These are phyloP conservation scores for Blastomyces parvus DNA, from an alignment of 2,329 filamentous ascomycete species.

Conservation along the genomic window DNA sequence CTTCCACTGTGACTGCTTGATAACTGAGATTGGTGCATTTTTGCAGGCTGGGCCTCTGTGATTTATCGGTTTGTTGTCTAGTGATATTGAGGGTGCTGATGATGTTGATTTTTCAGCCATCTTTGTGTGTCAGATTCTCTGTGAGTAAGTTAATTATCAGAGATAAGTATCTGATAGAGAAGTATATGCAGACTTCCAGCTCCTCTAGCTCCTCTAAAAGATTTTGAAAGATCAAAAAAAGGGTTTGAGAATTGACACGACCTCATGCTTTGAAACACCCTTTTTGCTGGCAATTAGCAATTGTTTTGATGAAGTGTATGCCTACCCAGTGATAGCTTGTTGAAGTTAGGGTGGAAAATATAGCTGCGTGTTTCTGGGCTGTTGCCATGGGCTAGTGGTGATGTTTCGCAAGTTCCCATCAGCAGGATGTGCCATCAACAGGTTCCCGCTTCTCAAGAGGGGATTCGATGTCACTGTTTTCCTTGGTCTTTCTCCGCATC, in stretches of 20 bases:
- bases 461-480: neutral
- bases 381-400: neutral
- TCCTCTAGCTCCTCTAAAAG: neutral
- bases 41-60: neutral
- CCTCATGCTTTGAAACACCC: too few relatives aligned
- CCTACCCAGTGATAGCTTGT: neutral
- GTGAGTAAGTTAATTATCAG: neutral
- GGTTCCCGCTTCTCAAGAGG: too few relatives aligned
- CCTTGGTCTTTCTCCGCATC: neutral
- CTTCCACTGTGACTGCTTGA: neutral
- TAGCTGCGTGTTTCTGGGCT: neutral
- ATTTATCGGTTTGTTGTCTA: neutral
- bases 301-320: neutral
- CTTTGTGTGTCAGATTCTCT: neutral
- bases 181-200: neutral
- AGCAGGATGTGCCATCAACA: neutral
- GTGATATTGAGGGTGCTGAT: neutral
- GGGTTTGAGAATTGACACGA: neutral
- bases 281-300: neutral
- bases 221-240: neutral
- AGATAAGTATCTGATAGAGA: neutral
- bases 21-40: neutral
- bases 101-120: neutral
- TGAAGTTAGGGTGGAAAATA: neutral
- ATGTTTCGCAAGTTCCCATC: neutral